These are phyloP conservation scores for Dendrobium huoshanense DNA, from an alignment of 106 monocot species.

Conservation along the genomic window DNA sequence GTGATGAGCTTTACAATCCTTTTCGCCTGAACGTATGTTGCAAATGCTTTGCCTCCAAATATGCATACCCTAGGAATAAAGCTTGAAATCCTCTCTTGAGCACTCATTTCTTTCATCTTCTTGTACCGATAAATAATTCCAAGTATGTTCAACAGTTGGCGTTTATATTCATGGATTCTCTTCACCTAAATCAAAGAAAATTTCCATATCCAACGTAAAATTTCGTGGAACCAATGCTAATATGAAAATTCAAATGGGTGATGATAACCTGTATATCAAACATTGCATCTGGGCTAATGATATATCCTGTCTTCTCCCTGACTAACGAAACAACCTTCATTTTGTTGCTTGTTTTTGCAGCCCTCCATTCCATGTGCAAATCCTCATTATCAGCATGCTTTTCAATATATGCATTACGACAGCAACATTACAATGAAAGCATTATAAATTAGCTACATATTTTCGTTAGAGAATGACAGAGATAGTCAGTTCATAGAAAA, in stretches of 20 bases:
- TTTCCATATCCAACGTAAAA: neutral
- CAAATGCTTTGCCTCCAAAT: constrained; percentile 99
- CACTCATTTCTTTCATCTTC: constrained; percentile 94
- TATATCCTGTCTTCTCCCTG: constrained; percentile 85
- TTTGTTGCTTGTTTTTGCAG: constrained; percentile 81
- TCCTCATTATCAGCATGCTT: constrained; percentile 88
- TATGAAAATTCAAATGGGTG: neutral
- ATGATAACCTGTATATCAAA: constrained; percentile 83
- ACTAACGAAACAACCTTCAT: constrained; percentile 79
- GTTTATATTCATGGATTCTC: constrained; percentile 95
- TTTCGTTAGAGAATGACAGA: neutral
- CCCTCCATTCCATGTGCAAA: constrained; percentile 80
- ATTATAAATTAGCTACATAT: neutral
- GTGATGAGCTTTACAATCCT: constrained; percentile 99
- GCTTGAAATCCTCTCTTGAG: constrained; percentile 49
- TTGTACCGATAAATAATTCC: constrained; percentile 96
- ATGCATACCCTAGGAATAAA: constrained; percentile 92
- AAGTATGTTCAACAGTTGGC: constrained; percentile 83
- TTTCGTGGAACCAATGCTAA: neutral
- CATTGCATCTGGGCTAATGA: constrained; percentile 91
- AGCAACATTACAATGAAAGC: neutral
- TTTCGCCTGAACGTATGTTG: constrained; percentile 94
- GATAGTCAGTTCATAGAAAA: neutral
- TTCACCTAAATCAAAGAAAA: constrained; percentile 53
- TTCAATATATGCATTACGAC: constrained; percentile 7